A percentile compares a stretch with the other conserved stretches of the same genome.
phyloP scores from a whole-genome alignment of 495 filamentous ascomycete species.

The Usnea hakonensis region DNA sequence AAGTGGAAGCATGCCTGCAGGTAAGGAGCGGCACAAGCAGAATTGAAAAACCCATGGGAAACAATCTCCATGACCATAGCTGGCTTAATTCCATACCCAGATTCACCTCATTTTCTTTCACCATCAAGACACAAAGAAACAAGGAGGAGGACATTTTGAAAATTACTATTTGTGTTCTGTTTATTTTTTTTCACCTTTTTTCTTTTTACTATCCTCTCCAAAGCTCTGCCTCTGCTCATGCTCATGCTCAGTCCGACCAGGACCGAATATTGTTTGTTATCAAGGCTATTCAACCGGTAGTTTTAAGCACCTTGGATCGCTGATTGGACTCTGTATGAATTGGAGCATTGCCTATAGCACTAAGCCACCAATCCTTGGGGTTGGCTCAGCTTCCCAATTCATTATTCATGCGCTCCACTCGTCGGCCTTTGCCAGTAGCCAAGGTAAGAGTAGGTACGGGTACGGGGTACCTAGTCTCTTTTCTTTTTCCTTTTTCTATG shows the following conservation, averaged over 20 bases:
- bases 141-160: too few species aligned
- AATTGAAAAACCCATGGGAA: not conserved
- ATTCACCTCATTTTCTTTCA: not conserved
- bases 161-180: too few species aligned
- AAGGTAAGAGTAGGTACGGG: too few species aligned
- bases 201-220: not conserved
- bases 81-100: not conserved
- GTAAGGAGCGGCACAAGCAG: not conserved
- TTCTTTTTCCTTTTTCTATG: too few species aligned
- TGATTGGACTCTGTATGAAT: not conserved
- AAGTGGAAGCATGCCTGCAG: not conserved
- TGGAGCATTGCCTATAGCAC: not conserved
- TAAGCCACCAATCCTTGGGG: not conserved
- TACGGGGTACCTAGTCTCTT: too few species aligned
- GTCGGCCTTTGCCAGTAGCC: not conserved
- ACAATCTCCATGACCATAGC: not conserved
- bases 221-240: not conserved
- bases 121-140: not conserved
- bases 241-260: not conserved
- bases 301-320: not conserved
- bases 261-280: not conserved
- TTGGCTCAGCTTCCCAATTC: not conserved
- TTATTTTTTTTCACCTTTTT: too few species aligned
- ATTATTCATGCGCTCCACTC: not conserved
- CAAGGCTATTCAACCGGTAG: not conserved